These are phyloP conservation scores for Plasmodium fragile DNA, from an alignment of 169 alveolate genomes.

Conservation along the genomic window DNA sequence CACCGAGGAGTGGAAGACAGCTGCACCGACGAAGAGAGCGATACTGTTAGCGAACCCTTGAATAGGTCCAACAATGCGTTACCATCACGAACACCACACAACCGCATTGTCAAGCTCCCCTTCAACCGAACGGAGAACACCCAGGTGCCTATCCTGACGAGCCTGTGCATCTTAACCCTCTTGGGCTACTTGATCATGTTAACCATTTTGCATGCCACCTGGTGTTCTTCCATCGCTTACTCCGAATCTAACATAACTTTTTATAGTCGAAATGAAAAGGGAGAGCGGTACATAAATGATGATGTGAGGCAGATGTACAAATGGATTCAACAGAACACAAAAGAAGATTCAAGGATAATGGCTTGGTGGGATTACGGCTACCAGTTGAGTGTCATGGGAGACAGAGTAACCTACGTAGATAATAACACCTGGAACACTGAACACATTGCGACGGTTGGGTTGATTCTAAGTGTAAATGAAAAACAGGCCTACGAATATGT, in stretches of 20 bases:
- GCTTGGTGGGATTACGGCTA: constrained; percentile 99
- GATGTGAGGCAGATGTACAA: constrained; percentile 98
- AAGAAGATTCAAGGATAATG: constrained; percentile 93
- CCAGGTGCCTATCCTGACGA: constrained; percentile 3
- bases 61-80: background rate
- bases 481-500: constrained; percentile 94
- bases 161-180: constrained; percentile 8
- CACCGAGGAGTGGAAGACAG: background rate
- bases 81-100: background rate
- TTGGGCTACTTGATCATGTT: constrained; percentile 13
- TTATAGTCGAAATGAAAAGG: constrained; percentile 82
- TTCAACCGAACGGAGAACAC: constrained; percentile 6
- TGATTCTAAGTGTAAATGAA: constrained; percentile 92
- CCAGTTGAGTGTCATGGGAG: constrained; percentile 96
- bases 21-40: background rate
- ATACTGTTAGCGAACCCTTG: background rate
- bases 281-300: constrained; percentile 94
- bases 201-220: constrained; percentile 76
- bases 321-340: constrained; percentile 97
- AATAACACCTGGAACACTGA: constrained; percentile 98
- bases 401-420: constrained; percentile 97
- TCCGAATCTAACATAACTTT: constrained; percentile 79
- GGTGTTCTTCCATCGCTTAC: constrained; percentile 80
- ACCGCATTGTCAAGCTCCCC: background rate
- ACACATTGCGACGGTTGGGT: constrained; percentile 98